These are phyloP conservation scores for Podospora anserina DNA, from an alignment of 495 filamentous ascomycete genomes.

Conservation along the genomic window DNA sequence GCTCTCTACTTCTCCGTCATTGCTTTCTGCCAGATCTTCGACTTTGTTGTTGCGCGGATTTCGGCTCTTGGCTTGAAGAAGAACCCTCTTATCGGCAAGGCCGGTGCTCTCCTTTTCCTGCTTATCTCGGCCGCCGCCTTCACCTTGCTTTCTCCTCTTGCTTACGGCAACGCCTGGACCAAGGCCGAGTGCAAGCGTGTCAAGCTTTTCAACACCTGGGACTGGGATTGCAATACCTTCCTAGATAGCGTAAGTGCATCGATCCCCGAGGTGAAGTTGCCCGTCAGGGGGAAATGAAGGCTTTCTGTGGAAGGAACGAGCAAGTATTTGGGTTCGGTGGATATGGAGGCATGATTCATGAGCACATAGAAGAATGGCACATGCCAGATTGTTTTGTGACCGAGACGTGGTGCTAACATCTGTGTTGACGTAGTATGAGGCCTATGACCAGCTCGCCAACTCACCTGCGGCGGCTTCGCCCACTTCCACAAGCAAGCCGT, in stretches of 20 bases:
- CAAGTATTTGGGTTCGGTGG: not conserved
- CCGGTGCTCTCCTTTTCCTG: conserved; percentile 66
- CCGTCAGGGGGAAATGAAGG: conserved; percentile 24
- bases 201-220: conserved; percentile 86
- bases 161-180: conserved; percentile 95
- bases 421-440: conserved; percentile 40
- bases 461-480: conserved; percentile 4
- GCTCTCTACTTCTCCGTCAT: conserved; percentile 94
- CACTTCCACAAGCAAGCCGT: conserved; percentile 16
- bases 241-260: conserved; percentile 70
- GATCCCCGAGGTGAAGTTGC: conserved; percentile 35
- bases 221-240: conserved; percentile 96
- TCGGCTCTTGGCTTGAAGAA: conserved; percentile 63
- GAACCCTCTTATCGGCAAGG: conserved; percentile 69
- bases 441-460: conserved; percentile 33
- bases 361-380: conserved; percentile 1
- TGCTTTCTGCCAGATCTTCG: conserved; percentile 80
- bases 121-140: conserved; percentile 72
- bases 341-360: not conserved
- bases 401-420: conserved; percentile 7
- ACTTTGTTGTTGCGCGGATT: conserved; percentile 74
- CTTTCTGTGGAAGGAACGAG: not conserved
- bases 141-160: conserved; percentile 75
- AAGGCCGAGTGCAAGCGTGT: conserved; percentile 76
- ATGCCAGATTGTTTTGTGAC: not conserved